Percentiles rank a stretch among this genome's conserved stretches.
These are phyloP conservation scores for Exsudoporus floridanus DNA, from an alignment of 1,284 basidiomycete species.

Conservation along the genomic window DNA sequence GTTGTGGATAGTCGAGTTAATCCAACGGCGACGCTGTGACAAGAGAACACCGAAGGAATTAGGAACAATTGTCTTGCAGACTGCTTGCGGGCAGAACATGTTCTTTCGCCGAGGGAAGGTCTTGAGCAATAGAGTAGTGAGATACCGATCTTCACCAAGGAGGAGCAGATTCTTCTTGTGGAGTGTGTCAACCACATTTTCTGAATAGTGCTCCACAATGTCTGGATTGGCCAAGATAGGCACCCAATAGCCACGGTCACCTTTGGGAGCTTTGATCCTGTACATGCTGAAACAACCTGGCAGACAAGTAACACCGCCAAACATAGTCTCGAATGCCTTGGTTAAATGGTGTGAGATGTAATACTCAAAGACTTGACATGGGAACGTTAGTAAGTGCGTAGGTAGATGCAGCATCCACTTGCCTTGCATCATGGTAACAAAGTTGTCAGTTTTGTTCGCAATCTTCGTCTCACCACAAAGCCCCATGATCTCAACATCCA, in stretches of 20 bases:
- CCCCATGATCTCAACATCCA: constrained; percentile 98
- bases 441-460: constrained; percentile 96
- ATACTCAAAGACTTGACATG: constrained; percentile 86
- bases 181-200: constrained; percentile 95
- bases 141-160: constrained; percentile 98
- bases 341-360: constrained; percentile 99
- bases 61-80: constrained; percentile 97
- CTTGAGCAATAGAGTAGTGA: constrained; percentile 94
- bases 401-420: not conserved
- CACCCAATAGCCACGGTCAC: constrained; percentile 93
- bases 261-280: constrained; percentile 96
- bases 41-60: constrained; percentile 93
- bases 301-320: constrained; percentile 98
- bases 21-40: constrained; percentile 47
- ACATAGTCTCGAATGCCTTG: constrained; percentile 99
- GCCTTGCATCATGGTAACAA: constrained; percentile 99
- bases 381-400: constrained; percentile 6
- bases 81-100: constrained; percentile 97
- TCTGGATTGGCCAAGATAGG: constrained; percentile 97
- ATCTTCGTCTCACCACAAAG: constrained; percentile 99
- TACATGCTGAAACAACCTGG: constrained; percentile 99
- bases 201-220: constrained; percentile 96
- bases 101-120: constrained; percentile 99
- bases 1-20: no score
- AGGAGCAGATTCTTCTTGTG: constrained; percentile 99